Evolutionary conservation across 2,329 filamentous ascomycete species (phyloP), one percentile per base, ranked within the genome.

Genomic region (Fusarium sp.): DNA sequence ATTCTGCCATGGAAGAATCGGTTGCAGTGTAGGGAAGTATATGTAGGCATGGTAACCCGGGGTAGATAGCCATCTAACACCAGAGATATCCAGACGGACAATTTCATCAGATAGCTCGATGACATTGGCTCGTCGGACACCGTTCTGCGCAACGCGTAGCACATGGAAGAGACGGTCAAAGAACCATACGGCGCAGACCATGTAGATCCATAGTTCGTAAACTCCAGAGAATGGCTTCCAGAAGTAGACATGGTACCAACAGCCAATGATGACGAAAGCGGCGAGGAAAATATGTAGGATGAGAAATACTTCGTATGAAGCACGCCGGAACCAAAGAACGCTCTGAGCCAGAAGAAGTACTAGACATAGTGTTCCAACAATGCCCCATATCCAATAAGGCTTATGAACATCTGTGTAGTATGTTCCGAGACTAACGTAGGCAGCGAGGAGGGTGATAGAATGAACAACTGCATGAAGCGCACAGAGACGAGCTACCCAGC

Each of bases 371-470:
- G 22, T 51, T 8, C 15, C 12, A 20, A 35, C 12, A 7, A 51
- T 24, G 0, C 48, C 48, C 30, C 28, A 51, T 12, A 51, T 35
- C 22, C 28, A 51, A 4, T 51, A 51, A 8, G 30, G 48, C 22
- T 35, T 35, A 0, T 51, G 30, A 1, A 24, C 30, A 6, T 51
- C 48, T 3, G 28, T 51, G 2, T 20, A 51, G 11, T 51, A 35
- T 0, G 22, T 51, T 0, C 22, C 48, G 6, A 51, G 48, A 0
- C 48, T 51, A 3, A 51, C 8, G 17, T 51, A 32, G 3, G 28
- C 30, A 2, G 48, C 22, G 0, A 51, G 22, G 3, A 51, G 28
- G 6, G 48, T 51, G 28, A 51, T 24, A 0, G 22, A 51, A 15
- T 32, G 48, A 24, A 35, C 11, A 2, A 51, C 4, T 0, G 48